Evolutionary conservation across 2,329 filamentous ascomycete genomes (phyloP).

Genomic region (Dendryphion nanum): DNA sequence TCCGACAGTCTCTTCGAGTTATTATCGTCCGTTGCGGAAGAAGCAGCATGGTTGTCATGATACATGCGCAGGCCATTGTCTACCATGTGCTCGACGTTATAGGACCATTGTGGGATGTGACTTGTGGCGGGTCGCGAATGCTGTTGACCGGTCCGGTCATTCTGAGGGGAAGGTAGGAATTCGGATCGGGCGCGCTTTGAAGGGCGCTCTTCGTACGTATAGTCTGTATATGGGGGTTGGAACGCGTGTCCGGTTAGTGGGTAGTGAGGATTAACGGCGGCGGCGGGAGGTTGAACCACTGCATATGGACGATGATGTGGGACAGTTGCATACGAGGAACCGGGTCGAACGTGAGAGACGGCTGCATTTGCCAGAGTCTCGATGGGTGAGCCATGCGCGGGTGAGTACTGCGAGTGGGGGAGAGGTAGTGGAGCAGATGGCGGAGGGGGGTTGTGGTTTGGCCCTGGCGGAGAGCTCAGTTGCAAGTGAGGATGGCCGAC

Average conservation of each 20-base stretch:
- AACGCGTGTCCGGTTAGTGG: slow-evolving; percentile 20
- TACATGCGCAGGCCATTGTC: slow-evolving; percentile 34
- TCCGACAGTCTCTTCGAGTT: slow-evolving; percentile 40
- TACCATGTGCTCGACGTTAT: slow-evolving; percentile 40
- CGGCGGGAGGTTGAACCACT: too few species aligned
- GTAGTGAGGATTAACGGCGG: too few species aligned
- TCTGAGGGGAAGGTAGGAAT: slow-evolving; percentile 46
- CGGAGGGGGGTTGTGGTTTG: slow-evolving; percentile 14
- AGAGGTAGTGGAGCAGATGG: slow-evolving; percentile 23
- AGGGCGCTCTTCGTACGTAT: slow-evolving; percentile 47
- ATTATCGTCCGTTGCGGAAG: slow-evolving; percentile 29
- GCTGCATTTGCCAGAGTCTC: slow-evolving; percentile 46
- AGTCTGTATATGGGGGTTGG: slow-evolving; percentile 16
- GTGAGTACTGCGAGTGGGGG: slow-evolving; percentile 17
- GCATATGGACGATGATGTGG: slow-evolving; percentile 23
- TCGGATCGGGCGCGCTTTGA: slow-evolving; percentile 62
- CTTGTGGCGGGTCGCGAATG: slow-evolving; percentile 48
- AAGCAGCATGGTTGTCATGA: slow-evolving; percentile 13
- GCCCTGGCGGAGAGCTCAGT: slow-evolving; percentile 5
- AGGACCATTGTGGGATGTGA: slow-evolving; percentile 41
- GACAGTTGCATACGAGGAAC: slow-evolving; percentile 25
- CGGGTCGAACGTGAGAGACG: slow-evolving; percentile 33
- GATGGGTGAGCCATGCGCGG: slow-evolving; percentile 38
- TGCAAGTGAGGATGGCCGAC: background rate
- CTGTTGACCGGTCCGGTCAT: slow-evolving; percentile 26